Evolutionary conservation across 2,329 filamentous ascomycete genomes (phyloP), one percentile per base, ranked within the genome.

Genomic region (Penicillium sp.): DNA sequence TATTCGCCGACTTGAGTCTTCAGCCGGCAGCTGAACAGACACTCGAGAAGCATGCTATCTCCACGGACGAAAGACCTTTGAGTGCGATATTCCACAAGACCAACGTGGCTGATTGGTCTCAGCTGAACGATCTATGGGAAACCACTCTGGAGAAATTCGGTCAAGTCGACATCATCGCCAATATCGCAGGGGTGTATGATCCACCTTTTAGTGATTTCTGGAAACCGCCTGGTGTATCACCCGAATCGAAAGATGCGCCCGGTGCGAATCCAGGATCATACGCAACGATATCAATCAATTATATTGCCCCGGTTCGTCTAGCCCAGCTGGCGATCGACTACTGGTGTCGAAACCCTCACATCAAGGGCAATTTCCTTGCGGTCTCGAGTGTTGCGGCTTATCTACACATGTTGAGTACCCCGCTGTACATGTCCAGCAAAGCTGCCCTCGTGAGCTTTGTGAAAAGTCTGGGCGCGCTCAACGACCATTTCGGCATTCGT

Each of bases 261-360:
- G 51, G 64, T 32, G 56, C 32, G 5, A 46, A 48, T 7, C 34
- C 55, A 2, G 62, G 63, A 3, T 24, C 51, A 18, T 67, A 66
- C 47, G 49, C 59, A 10, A 56, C 52, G 5, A 60, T 66, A n/a
- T 58, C 54, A 18, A 48, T 64, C 47, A 67, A 67, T 52, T 36
- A 47, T 21, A 52, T 59, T 8, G 64, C 55, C 0, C 64, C 65
- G 2, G 62, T 67, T 22, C 55, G 64, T 9, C 49, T 67, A 5
- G 49, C 64, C 3, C 65, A 67, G 58, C 60, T 66, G 32, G 64
- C 64, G 11, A 34, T 67, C n/a, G 56, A 66, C 36, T 66, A 67
- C 54, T 54, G 52, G 52, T 22, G 34, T 29, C 39, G 24, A 11
- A 49, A 49, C 13, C 42, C 49, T 3, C 24, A 51, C 9, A 8